phyloP scores from a whole-genome alignment of 2,329 filamentous ascomycete genomes.

The Colletotrichum zoysiae region DNA sequence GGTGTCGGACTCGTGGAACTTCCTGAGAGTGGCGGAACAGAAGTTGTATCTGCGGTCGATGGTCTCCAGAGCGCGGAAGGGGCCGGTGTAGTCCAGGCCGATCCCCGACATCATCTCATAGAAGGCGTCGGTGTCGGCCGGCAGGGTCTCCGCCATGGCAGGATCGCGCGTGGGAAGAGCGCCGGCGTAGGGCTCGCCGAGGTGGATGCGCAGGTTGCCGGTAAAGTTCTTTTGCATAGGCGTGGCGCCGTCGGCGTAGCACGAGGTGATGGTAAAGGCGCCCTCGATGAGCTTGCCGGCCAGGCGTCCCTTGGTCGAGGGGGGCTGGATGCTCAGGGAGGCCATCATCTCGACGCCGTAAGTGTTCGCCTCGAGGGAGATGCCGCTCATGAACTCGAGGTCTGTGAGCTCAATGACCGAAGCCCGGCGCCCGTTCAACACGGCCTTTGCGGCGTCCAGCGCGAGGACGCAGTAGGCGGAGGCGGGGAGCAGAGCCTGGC shows the following conservation, averaged over 20 bases:
- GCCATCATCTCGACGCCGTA: constrained; percentile 45
- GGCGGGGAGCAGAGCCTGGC: constrained; percentile 58
- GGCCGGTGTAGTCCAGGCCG: constrained; percentile 43
- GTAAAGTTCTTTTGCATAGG: constrained; percentile 42
- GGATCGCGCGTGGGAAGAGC: constrained; percentile 40
- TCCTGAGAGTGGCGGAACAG: constrained; percentile 39
- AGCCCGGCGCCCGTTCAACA: constrained; percentile 45
- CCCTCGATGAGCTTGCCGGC: constrained; percentile 35
- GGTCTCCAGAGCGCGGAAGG: constrained; percentile 42
- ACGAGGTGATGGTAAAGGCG: constrained; percentile 41
- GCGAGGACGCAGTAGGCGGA: constrained; percentile 59
- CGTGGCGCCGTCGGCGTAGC: constrained; percentile 35
- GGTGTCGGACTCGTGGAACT: constrained; percentile 45
- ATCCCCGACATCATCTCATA: constrained; percentile 42
- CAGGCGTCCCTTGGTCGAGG: constrained; percentile 37
- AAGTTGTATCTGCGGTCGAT: constrained; percentile 42
- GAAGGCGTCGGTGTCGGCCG: constrained; percentile 44
- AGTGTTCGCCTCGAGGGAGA: constrained; percentile 47
- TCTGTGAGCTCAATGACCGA: constrained; percentile 50
- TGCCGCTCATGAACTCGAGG: constrained; percentile 50
- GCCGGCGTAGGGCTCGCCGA: constrained; percentile 42
- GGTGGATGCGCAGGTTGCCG: constrained; percentile 42
- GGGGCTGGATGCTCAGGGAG: constrained; percentile 41
- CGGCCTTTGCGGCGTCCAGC: constrained; percentile 55
- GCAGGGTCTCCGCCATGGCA: constrained; percentile 40